Evolutionary conservation across 495 filamentous ascomycete genomes (phyloP), one percentile per base, ranked within the genome.

Genomic region (Penicillium angulare): DNA sequence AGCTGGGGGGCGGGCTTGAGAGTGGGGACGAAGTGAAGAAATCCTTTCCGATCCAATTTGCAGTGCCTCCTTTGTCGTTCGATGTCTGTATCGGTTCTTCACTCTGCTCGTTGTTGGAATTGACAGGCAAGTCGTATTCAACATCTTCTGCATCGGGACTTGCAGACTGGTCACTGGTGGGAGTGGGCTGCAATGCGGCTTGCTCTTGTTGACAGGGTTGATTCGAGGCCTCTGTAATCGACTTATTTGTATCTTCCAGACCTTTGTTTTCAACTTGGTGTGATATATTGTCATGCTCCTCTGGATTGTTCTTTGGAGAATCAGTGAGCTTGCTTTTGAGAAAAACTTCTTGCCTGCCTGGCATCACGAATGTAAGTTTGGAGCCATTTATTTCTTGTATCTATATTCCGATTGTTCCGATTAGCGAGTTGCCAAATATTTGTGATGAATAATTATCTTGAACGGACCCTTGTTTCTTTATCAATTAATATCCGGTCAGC

Each of bases 381-480:
- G 54, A 42, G 17, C 58, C 63, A 12, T 69, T 53, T 24, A 76
- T 66, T 16, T 62, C 65, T 21, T 66, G 49, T 18, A 81, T 65
- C 74, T 79, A 32, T 12, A 18, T 32, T 12, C 7, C 0, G 17
- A 22, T 60, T 39, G n/a, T n/a, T n/a, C n/a, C n/a, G n/a, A n/a
- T n/a, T n/a, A n/a, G n/a, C n/a, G n/a, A n/a, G n/a, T n/a, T n/a
- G n/a, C n/a, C n/a, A n/a, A n/a, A n/a, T n/a, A n/a, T n/a, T n/a
- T n/a, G n/a, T n/a, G n/a, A n/a, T n/a, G n/a, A n/a, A n/a, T n/a
- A n/a, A n/a, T n/a, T n/a, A n/a, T n/a, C n/a, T n/a, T n/a, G n/a
- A 52, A 34, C 16, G 21, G 61, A 79, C 77, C 61, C 64, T 70
- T 10, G 58, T 68, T 39, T 81, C 78, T 53, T 81, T 81, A 26